phyloP scores from a whole-genome alignment of 805 yeast genomes.

The Candida ponderosae region DNA sequence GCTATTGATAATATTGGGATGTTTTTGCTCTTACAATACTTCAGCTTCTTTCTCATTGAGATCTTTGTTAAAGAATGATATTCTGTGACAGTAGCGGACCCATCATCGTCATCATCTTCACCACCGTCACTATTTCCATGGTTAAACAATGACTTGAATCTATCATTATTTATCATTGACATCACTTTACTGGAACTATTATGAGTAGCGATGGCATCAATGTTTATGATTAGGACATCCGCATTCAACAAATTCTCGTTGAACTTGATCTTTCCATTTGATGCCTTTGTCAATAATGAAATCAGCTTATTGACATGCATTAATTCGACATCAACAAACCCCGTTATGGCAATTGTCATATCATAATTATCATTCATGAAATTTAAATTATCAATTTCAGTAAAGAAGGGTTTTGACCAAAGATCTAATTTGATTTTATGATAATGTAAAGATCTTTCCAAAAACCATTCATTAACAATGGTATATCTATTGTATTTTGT shows the following conservation, averaged over 20 bases:
- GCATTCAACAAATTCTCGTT: conserved; percentile 39
- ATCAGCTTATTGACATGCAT: conserved; percentile 64
- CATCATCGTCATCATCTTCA: conserved; percentile 19
- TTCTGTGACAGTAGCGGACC: conserved; percentile 8
- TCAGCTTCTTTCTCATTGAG: conserved; percentile 45
- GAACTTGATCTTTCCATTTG: conserved; percentile 17
- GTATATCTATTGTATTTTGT: conserved; percentile 10
- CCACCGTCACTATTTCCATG: conserved; percentile 3
- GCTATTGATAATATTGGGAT: conserved; percentile 53
- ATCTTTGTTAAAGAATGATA: conserved; percentile 5
- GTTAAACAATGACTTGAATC: conserved; percentile 22
- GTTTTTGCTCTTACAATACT: conserved; percentile 49
- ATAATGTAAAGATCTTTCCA: conserved; percentile 66
- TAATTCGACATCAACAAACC: conserved; percentile 71
- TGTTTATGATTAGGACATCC: conserved; percentile 50
- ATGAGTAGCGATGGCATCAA: conserved; percentile 16
- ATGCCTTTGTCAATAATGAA: conserved; percentile 38
- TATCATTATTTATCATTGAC: conserved; percentile 30
- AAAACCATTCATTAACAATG: conserved; percentile 70
- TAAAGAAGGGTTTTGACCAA: conserved; percentile 51
- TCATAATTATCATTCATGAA: no score
- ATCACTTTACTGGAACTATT: no score
- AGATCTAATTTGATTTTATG: conserved; percentile 39
- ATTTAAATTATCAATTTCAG: conserved; percentile 17
- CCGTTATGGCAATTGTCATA: conserved; percentile 41